These are phyloP conservation scores for Trichoderma arundinaceum DNA, from an alignment of 2,329 filamentous ascomycete species.

Conservation along the genomic window DNA sequence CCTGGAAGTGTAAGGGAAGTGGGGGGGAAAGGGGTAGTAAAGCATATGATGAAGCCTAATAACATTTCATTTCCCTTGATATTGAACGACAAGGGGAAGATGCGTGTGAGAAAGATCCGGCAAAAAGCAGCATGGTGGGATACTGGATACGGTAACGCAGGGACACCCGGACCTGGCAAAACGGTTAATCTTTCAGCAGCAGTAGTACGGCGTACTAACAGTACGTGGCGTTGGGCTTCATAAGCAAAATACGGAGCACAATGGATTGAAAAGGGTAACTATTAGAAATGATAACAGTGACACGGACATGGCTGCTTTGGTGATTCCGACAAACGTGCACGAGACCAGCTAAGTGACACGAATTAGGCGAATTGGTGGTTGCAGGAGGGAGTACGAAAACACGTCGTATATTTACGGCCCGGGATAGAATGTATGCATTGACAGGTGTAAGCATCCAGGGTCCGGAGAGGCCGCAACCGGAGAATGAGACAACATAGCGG, in stretches of 20 bases:
- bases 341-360: background rate
- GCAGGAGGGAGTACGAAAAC: background rate
- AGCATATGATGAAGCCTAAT: background rate
- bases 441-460: background rate
- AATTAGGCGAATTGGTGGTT: background rate
- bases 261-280: background rate
- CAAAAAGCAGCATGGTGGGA: background rate
- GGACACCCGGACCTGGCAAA: background rate
- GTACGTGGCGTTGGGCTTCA: background rate
- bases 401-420: background rate
- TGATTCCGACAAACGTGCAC: conserved; percentile 8
- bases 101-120: background rate
- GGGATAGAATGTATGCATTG: background rate
- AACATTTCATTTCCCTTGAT: background rate
- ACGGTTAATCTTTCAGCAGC: background rate
- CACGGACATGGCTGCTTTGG: conserved; percentile 13
- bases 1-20: conserved; percentile 42
- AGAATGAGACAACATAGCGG: background rate
- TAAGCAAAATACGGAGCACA: background rate
- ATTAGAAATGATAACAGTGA: background rate
- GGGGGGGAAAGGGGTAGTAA: background rate
- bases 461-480: conserved; percentile 17
- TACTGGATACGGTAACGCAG: background rate
- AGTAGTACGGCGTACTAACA: background rate
- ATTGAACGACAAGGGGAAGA: background rate